Percentiles rank a stretch among this genome's conserved stretches.
These are phyloP conservation scores for Dalbergia cultrata DNA, from an alignment of 306 rosid species.

Conservation along the genomic window DNA sequence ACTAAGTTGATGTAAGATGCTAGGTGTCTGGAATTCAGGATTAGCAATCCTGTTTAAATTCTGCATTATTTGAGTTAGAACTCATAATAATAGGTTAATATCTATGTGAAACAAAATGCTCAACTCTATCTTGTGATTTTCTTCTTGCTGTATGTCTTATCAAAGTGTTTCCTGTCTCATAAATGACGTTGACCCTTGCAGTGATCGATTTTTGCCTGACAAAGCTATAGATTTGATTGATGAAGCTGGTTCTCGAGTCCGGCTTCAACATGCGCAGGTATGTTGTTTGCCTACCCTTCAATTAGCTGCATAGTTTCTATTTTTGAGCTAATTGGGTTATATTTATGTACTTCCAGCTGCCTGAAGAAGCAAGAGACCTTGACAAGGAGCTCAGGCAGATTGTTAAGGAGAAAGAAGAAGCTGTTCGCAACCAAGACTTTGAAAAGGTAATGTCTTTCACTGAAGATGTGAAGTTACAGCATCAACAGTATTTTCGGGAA, in stretches of 20 bases:
- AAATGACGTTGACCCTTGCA: slow-evolving; percentile 49
- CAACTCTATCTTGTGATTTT: slow-evolving; percentile 8
- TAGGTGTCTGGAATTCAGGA: slow-evolving; percentile 13
- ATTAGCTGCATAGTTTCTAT: slow-evolving; percentile 19
- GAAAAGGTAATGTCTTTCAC: slow-evolving; percentile 71
- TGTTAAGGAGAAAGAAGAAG: slow-evolving; percentile 93
- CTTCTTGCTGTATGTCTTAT: slow-evolving; percentile 20
- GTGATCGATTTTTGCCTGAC: slow-evolving; percentile 98
- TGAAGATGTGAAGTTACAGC: slow-evolving; percentile 4
- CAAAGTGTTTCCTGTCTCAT: slow-evolving; percentile 23
- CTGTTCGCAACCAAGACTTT: slow-evolving; percentile 96
- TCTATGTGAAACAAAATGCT: slow-evolving; percentile 23
- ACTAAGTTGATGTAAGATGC: slow-evolving; percentile 1
- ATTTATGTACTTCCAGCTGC: slow-evolving; percentile 66
- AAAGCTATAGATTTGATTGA: slow-evolving; percentile 97
- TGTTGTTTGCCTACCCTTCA: slow-evolving; percentile 17
- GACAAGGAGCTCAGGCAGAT: slow-evolving; percentile 94
- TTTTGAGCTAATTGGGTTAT: slow-evolving; percentile 41
- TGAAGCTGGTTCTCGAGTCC: slow-evolving; percentile 98
- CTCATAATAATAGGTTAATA: background rate
- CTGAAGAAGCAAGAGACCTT: slow-evolving; percentile 94
- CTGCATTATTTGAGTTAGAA: background rate
- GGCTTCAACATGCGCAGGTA: slow-evolving; percentile 97
- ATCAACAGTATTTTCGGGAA: background rate
- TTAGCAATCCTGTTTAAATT: background rate